phyloP scores from a whole-genome alignment of 371 early-diverging fungal genomes.

The Mortierella sp. region DNA sequence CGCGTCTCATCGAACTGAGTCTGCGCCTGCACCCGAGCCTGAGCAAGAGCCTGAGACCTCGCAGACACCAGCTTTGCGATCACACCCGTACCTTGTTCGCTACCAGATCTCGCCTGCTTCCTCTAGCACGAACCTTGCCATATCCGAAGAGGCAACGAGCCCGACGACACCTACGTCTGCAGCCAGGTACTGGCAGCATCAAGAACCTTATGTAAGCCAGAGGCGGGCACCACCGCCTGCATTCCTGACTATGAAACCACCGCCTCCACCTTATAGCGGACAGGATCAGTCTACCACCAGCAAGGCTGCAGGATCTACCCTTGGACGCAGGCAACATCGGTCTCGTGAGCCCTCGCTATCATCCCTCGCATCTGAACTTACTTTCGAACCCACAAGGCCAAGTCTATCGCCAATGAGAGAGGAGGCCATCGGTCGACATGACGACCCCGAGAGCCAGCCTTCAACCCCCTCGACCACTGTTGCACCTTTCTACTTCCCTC shows the following conservation, averaged over 20 bases:
- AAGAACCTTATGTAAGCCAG: constrained; percentile 4
- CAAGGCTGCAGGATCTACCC: constrained; percentile 12
- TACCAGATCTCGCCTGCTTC: constrained; percentile 41
- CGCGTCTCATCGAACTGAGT: constrained; percentile 32
- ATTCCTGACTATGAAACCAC: constrained; percentile 22
- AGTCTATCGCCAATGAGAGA: constrained; percentile 1
- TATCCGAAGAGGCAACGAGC: constrained; percentile 21
- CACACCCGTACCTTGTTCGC: constrained; percentile 51
- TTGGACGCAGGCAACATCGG: constrained; percentile 37
- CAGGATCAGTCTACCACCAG: constrained; percentile 11
- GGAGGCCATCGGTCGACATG: not conserved
- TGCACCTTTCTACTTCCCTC: constrained; percentile 42
- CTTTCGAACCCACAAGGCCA: constrained; percentile 40
- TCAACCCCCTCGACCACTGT: constrained; percentile 23
- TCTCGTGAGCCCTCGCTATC: constrained; percentile 50
- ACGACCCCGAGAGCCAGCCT: not conserved
- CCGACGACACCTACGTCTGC: constrained; percentile 25
- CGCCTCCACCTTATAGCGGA: constrained; percentile 49
- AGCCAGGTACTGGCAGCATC: constrained; percentile 11
- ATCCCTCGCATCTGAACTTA: constrained; percentile 40
- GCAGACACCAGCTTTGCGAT: constrained; percentile 28
- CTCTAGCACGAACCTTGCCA: constrained; percentile 26
- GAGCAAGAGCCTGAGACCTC: constrained; percentile 27
- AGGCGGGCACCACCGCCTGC: constrained; percentile 10
- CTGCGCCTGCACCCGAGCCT: constrained; percentile 18